Conservation (phyloP, 2,329 filamentous ascomycete species). For the Talaromyces sp. region DNA sequence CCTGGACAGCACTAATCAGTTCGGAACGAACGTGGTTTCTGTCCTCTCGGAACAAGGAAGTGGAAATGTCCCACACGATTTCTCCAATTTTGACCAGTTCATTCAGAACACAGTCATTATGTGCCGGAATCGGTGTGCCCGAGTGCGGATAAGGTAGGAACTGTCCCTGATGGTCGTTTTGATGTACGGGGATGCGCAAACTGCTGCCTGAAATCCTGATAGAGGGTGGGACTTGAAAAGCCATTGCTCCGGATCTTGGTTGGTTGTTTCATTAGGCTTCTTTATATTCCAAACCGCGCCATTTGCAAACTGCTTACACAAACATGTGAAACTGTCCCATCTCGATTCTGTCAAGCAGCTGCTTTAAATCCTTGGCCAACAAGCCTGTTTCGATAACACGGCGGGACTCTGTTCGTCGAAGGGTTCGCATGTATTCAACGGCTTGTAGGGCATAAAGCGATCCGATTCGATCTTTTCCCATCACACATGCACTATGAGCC, state of each 20-base stretch:
- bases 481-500: conserved; percentile 10
- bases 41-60: conserved; percentile 12
- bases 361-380: conserved; percentile 10
- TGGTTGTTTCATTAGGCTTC: neutral
- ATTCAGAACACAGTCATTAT: conserved; percentile 22
- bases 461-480: conserved; percentile 26
- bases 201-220: conserved; percentile 9
- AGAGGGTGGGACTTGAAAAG: conserved; percentile 5
- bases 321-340: conserved; percentile 8
- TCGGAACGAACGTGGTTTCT: conserved; percentile 8
- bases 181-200: conserved; percentile 12
- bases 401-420: conserved; percentile 18
- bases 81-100: conserved; percentile 19
- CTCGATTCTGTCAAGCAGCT: conserved; percentile 17
- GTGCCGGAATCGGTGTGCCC: conserved; percentile 13
- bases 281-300: neutral
- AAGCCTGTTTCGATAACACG: conserved; percentile 10
- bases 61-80: conserved; percentile 16
- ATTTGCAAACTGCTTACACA: conserved; percentile 2
- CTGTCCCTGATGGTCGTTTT: conserved; percentile 13
- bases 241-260: conserved; percentile 4
- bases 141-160: conserved; percentile 23
- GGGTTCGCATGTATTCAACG: conserved; percentile 9
- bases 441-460: conserved; percentile 23
- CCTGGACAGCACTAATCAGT: conserved; percentile 12